Conservation (phyloP, 306 rosid genomes). For the Lathyrus aphaca region DNA sequence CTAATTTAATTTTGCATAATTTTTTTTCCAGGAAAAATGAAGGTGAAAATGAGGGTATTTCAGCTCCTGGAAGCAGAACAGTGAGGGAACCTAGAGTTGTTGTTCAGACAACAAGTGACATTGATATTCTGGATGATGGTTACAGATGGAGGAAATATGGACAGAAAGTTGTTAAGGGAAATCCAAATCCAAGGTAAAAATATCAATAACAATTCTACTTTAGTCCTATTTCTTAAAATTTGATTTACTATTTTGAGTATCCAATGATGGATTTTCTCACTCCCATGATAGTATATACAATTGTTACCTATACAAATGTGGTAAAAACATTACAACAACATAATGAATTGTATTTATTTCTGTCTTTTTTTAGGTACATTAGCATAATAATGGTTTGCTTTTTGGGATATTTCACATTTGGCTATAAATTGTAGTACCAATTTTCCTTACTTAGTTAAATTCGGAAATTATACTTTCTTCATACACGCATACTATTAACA, state of each 20-base stretch:
- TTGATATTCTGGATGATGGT: slow-evolving; percentile 88
- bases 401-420: neutral
- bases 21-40: slow-evolving; percentile 62
- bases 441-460: slow-evolving; percentile 33
- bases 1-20: neutral
- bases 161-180: slow-evolving; percentile 95
- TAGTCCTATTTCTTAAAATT: slow-evolving; percentile 30
- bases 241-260: slow-evolving; percentile 29
- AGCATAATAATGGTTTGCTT: neutral
- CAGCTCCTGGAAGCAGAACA: slow-evolving; percentile 77
- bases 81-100: slow-evolving; percentile 98
- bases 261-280: slow-evolving; percentile 24
- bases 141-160: slow-evolving; percentile 96
- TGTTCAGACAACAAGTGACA: slow-evolving; percentile 94
- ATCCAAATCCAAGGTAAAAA: slow-evolving; percentile 92
- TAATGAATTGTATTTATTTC: slow-evolving; percentile 23
- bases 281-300: slow-evolving; percentile 22
- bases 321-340: slow-evolving; percentile 17
- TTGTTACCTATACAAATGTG: slow-evolving; percentile 9
- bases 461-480: slow-evolving; percentile 19
- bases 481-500: too few species aligned
- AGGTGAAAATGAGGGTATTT: slow-evolving; percentile 75
- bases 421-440: neutral
- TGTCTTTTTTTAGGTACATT: slow-evolving; percentile 12
- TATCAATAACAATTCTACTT: neutral